Evolutionary conservation across 2,329 filamentous ascomycete genomes (phyloP).

Genomic region (Arthrobotrys pseudoclavata): DNA sequence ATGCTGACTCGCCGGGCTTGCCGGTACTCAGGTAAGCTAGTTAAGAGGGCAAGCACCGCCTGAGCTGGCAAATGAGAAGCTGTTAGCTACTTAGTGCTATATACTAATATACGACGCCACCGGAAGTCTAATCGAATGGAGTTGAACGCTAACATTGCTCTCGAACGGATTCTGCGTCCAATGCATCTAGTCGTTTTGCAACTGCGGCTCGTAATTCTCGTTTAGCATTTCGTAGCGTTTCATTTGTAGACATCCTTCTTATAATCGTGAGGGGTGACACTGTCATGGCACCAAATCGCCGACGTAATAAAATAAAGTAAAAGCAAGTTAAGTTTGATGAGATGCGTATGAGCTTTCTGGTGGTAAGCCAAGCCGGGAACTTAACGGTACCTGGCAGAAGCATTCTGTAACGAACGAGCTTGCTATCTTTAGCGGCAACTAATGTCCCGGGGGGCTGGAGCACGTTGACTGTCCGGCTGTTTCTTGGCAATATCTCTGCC

Average conservation of each 20-base stretch:
- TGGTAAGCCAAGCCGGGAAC: conserved; percentile 53
- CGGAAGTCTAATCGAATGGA: neutral
- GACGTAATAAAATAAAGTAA: neutral
- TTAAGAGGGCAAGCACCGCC: conserved; percentile 29
- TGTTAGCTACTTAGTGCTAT: neutral
- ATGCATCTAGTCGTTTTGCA: conserved; percentile 18
- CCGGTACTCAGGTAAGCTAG: conserved; percentile 71
- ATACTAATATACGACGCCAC: neutral
- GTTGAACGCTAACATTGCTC: conserved; percentile 47
- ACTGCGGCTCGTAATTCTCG: conserved; percentile 36
- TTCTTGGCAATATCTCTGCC: conserved; percentile 42
- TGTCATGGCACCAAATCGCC: conserved; percentile 9
- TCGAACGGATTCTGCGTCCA: conserved; percentile 29
- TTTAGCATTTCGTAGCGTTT: conserved; percentile 44
- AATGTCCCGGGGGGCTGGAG: conserved; percentile 37
- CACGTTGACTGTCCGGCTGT: neutral
- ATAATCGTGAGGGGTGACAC: conserved; percentile 18
- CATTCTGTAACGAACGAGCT: conserved; percentile 24
- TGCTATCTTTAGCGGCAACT: conserved; percentile 30
- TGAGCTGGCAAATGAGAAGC: conserved; percentile 18
- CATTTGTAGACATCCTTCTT: conserved; percentile 47
- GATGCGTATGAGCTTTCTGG: conserved; percentile 1
- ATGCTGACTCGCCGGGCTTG: conserved; percentile 82
- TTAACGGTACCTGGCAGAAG: conserved; percentile 30
- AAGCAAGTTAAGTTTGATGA: neutral